These are phyloP conservation scores for Candida quercuum DNA, from an alignment of 805 yeast genomes.

Conservation along the genomic window DNA sequence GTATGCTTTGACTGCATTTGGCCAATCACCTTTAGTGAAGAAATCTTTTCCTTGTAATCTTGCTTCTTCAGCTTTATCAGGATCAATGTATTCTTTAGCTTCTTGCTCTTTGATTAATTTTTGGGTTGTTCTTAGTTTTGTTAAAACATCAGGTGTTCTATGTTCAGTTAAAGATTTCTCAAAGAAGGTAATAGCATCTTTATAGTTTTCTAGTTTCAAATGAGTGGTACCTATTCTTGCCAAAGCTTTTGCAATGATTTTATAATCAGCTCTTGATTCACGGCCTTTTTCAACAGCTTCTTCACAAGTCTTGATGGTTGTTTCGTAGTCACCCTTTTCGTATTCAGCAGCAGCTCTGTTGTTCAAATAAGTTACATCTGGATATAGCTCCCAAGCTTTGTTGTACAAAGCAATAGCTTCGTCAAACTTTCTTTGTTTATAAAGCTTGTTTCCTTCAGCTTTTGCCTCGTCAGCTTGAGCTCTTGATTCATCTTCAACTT, in stretches of 20 bases:
- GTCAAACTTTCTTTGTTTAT: conserved; percentile 84
- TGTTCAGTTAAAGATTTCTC: conserved; percentile 95
- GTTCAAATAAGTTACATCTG: conserved; percentile 90
- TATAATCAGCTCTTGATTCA: conserved; percentile 87
- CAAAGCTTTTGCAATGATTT: conserved; percentile 84
- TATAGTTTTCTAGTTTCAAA: conserved; percentile 66
- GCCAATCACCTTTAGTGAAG: conserved; percentile 93
- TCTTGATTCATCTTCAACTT: conserved; percentile 24
- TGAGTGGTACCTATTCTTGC: conserved; percentile 86
- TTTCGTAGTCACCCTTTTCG: conserved; percentile 89
- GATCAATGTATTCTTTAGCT: conserved; percentile 74
- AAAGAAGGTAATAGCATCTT: conserved; percentile 69
- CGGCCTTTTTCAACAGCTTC: conserved; percentile 87
- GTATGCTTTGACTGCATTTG: conserved; percentile 89
- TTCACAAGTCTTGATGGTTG: conserved; percentile 76
- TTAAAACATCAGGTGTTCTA: conserved; percentile 89
- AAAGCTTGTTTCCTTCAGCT: conserved; percentile 79
- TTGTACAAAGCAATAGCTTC: conserved; percentile 86
- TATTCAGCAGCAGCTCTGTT: conserved; percentile 97
- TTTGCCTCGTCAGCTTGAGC: conserved; percentile 64
- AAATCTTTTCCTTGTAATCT: conserved; percentile 86
- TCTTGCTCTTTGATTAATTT: conserved; percentile 78
- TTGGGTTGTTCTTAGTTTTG: conserved; percentile 83
- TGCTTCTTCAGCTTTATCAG: conserved; percentile 92
- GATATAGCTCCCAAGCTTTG: conserved; percentile 75